Conservation (phyloP, 73 alveolate genomes). For the Durusdinium trenchii region DNA sequence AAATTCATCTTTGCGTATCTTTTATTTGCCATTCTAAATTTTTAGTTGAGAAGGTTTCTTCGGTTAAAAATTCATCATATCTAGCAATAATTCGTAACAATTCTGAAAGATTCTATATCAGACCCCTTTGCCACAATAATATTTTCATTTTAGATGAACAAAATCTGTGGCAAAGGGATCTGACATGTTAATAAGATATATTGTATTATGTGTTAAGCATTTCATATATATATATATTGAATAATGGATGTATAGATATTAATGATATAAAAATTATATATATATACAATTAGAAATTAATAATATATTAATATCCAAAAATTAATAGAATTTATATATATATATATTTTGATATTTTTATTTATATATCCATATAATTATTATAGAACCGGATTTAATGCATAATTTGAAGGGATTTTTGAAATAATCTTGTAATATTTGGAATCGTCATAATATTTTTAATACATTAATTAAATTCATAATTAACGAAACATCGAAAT, state of each 20-base stretch:
- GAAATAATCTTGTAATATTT: neutral
- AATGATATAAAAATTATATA: neutral
- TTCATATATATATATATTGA: neutral
- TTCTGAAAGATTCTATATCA: neutral
- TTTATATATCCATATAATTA: neutral
- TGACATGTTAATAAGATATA: too few relatives aligned
- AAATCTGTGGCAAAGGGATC: too few relatives aligned
- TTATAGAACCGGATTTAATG: neutral
- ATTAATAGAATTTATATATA: neutral
- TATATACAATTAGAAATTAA: neutral
- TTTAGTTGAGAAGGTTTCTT: neutral
- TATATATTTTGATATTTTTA: neutral
- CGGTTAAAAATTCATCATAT: neutral
- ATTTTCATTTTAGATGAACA: neutral
- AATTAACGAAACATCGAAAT: too few relatives aligned
- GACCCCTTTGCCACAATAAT: neutral
- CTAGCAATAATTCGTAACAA: neutral
- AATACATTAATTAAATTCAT: neutral
- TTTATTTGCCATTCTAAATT: neutral
- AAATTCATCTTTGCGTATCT: neutral
- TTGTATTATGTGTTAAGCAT: neutral
- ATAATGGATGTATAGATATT: neutral
- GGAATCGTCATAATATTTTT: neutral
- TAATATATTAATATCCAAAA: neutral
- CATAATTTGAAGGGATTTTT: neutral